A percentile compares a stretch with the other conserved stretches of the same genome.
Evolutionary conservation across 129 eudicot species (phyloP).

Genomic region (Mikania micrantha): DNA sequence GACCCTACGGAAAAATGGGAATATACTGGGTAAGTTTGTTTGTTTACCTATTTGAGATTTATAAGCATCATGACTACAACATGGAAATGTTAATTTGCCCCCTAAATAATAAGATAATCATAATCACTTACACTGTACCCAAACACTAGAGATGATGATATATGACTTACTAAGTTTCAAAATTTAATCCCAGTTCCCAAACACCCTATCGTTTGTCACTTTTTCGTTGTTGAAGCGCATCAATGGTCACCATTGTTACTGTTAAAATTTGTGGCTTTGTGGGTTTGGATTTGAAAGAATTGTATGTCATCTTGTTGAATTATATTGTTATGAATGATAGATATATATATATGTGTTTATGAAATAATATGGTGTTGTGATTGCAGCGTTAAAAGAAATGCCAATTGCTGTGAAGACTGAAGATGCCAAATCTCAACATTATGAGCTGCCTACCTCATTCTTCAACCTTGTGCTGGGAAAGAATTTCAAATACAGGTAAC

Average conservation of each 20-base stretch:
- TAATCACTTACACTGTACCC: not conserved
- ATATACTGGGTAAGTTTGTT: too few species aligned
- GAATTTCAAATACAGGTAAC: constrained; percentile 83
- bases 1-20: too few species aligned
- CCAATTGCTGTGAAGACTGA: constrained; percentile 89
- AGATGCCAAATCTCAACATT: constrained; percentile 73
- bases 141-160: not conserved
- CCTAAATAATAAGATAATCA: not conserved
- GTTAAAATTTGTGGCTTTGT: too few species aligned
- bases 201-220: not conserved
- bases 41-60: not conserved
- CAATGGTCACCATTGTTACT: too few species aligned
- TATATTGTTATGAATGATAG: not conserved
- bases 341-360: not conserved
- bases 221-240: not conserved
- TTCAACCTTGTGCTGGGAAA: constrained; percentile 92
- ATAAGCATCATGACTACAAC: not conserved
- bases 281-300: too few species aligned
- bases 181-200: not conserved
- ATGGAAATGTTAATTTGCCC: not conserved
- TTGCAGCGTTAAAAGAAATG: constrained; percentile 82
- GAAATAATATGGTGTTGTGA: not conserved
- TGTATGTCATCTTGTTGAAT: not conserved
- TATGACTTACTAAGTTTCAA: not conserved
- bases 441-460: constrained; percentile 94